phyloP scores from a whole-genome alignment of 768 basidiomycete genomes.

The Symmetrospora coprosmae region DNA sequence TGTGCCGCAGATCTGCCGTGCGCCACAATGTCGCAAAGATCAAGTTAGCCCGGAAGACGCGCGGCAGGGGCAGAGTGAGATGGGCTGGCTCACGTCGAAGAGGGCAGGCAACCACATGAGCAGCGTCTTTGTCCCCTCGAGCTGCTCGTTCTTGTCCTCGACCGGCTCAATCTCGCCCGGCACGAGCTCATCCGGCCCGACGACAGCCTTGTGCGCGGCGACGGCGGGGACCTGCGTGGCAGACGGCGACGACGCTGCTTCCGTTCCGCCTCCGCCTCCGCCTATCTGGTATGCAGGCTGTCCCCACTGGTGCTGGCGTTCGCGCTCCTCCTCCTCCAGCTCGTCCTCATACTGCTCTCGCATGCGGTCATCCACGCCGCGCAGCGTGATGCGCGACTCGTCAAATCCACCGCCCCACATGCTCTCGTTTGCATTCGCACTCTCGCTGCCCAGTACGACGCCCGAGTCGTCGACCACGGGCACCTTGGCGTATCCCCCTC shows the following conservation, averaged over 20 bases:
- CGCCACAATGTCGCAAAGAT: constrained; percentile 62
- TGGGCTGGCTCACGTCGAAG: constrained; percentile 45
- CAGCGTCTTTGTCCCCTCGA: constrained; percentile 42
- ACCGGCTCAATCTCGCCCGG: neutral
- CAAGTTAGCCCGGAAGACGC: neutral
- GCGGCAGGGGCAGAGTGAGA: too few relatives aligned
- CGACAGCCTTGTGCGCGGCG: constrained; percentile 14
- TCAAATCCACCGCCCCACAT: too few relatives aligned
- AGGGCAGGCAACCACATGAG: constrained; percentile 76
- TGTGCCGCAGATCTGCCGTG: constrained; percentile 27
- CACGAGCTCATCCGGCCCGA: constrained; percentile 11
- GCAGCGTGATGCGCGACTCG: constrained; percentile 10
- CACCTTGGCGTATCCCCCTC: neutral
- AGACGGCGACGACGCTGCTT: too few relatives aligned
- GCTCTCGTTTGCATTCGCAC: too few relatives aligned
- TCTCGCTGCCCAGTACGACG: constrained; percentile 5
- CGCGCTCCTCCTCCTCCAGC: neutral
- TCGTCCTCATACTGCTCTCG: constrained; percentile 3
- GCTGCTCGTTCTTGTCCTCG: constrained; percentile 4
- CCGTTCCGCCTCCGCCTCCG: neutral
- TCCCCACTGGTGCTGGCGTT: neutral
- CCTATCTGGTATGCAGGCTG: neutral
- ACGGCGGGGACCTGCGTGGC: neutral
- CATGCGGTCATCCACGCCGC: neutral
- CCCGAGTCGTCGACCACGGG: constrained; percentile 7